These are phyloP conservation scores for Sanghuangporus sanghuang DNA, from an alignment of 1,284 basidiomycete genomes.

Conservation along the genomic window DNA sequence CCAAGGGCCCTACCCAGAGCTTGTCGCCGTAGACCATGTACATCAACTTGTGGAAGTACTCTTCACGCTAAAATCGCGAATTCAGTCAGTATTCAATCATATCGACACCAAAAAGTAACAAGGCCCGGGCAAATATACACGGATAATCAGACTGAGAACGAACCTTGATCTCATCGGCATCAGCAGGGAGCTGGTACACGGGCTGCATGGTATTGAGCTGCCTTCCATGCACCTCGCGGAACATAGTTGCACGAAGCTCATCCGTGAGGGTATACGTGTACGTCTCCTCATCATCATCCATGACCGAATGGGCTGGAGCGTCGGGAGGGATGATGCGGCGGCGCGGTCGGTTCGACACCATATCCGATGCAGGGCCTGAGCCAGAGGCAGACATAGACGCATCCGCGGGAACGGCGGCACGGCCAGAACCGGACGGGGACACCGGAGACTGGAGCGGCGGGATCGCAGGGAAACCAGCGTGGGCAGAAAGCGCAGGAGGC, in stretches of 20 bases:
- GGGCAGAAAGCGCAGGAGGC: background rate
- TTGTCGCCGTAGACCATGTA: slow-evolving; percentile 58
- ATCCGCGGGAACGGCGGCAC: background rate
- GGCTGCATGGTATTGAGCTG: slow-evolving; percentile 19
- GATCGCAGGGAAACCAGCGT: background rate
- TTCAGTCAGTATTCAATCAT: background rate
- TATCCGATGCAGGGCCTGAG: background rate
- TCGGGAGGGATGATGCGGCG: slow-evolving; percentile 5
- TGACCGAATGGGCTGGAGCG: slow-evolving; percentile 2
- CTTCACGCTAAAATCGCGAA: slow-evolving; percentile 42
- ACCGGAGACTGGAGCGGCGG: background rate
- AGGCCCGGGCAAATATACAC: background rate
- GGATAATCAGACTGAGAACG: background rate
- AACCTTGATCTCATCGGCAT: slow-evolving; percentile 24
- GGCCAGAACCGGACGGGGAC: background rate
- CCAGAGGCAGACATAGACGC: background rate
- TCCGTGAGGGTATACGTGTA: slow-evolving; percentile 19
- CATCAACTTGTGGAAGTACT: slow-evolving; percentile 55
- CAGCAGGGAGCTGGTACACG: slow-evolving; percentile 24
- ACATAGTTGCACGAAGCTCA: slow-evolving; percentile 18
- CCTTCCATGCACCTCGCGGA: slow-evolving; percentile 19
- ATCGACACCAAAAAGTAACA: background rate
- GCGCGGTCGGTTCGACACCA: background rate
- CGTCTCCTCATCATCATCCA: slow-evolving; percentile 11
- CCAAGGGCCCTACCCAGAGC: slow-evolving; percentile 59